phyloP scores from a whole-genome alignment of 352 stramenopile genomes.

The Phytophthora syringae region DNA sequence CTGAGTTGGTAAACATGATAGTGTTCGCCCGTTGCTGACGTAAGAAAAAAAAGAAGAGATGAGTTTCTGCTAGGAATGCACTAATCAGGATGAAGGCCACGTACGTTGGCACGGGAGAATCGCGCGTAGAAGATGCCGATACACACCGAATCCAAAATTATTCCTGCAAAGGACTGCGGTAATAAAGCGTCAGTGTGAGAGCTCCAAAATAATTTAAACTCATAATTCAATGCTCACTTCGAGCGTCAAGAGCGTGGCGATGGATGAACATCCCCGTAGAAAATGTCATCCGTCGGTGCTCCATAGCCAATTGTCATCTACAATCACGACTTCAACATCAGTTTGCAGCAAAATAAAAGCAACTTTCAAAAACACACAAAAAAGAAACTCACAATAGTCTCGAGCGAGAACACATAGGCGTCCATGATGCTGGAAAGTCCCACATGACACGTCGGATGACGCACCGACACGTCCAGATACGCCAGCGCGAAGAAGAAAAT shows the following conservation, averaged over 20 bases:
- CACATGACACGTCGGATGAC: conserved; percentile 71
- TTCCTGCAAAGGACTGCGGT: conserved; percentile 79
- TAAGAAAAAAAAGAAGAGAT: conserved; percentile 3
- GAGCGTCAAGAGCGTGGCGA: conserved; percentile 78
- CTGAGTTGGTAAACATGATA: conserved; percentile 88
- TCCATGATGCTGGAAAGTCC: conserved; percentile 79
- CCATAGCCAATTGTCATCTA: conserved; percentile 92
- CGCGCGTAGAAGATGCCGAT: conserved; percentile 90
- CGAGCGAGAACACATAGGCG: conserved; percentile 88
- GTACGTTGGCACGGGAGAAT: conserved; percentile 80
- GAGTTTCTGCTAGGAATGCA: not conserved
- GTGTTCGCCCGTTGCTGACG: conserved; percentile 81
- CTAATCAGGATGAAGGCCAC: conserved; percentile 5
- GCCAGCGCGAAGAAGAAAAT: conserved; percentile 84
- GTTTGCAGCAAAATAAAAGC: too few species aligned
- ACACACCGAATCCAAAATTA: conserved; percentile 88
- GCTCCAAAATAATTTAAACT: not conserved
- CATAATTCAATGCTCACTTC: conserved; percentile 57
- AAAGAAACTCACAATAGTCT: conserved; percentile 78
- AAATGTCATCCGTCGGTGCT: conserved; percentile 88
- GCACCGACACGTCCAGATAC: conserved; percentile 75
- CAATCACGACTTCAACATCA: not conserved
- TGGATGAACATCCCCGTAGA: conserved; percentile 86
- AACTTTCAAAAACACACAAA: not conserved
- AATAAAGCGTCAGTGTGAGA: conserved; percentile 7